Percentiles rank a stretch among this genome's conserved stretches.
Conservation (phyloP, 1,139 yeast species). For the Lizanozyma gosingica region DNA sequence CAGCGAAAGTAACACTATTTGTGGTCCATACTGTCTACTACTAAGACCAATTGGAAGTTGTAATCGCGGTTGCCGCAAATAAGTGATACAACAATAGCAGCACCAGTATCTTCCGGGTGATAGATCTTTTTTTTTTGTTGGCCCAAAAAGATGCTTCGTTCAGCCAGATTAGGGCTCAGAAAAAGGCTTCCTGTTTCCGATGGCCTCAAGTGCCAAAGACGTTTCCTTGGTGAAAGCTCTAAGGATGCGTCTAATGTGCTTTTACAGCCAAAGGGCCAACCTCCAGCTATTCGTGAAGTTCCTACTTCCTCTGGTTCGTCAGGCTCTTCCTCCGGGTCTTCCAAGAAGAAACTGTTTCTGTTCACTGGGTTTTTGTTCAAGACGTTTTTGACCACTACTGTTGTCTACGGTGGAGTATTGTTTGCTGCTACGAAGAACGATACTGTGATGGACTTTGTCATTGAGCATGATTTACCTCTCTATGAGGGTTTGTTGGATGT, state of each 20-base stretch:
- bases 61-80: no score
- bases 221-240: neutral
- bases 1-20: no score
- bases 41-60: no score
- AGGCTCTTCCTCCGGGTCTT: neutral
- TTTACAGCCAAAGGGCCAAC: neutral
- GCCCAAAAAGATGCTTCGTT: neutral
- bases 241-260: neutral
- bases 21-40: no score
- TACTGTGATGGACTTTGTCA: conserved; percentile 37
- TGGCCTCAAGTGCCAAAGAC: neutral
- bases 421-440: conserved; percentile 39
- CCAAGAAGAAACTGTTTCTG: conserved; percentile 22
- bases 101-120: no score
- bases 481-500: conserved; percentile 33
- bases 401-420: conserved; percentile 31
- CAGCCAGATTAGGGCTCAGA: no score
- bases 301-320: neutral
- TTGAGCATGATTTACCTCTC: conserved; percentile 38
- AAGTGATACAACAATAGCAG: no score
- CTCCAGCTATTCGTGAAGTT: neutral
- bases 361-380: conserved; percentile 25
- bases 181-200: no score
- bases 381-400: conserved; percentile 20
- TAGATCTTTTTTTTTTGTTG: no score